Base-by-base conservation (phyloP, 805 yeast genomes). In the Yamadazyma sp. region DNA sequence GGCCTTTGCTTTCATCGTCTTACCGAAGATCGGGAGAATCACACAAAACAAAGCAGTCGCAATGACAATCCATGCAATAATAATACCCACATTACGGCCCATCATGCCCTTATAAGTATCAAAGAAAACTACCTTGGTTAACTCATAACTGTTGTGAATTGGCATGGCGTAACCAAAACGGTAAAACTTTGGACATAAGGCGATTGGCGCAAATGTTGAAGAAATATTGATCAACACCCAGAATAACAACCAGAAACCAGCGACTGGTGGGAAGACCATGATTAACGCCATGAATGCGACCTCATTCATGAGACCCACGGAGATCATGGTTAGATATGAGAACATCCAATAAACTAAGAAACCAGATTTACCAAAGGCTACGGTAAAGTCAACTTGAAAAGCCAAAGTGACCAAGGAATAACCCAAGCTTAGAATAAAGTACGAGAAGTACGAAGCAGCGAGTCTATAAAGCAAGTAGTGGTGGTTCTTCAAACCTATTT, bases 301-400 rank as follows among this genome's bases (percentile, higher is more conserved):
- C 58, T 85, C 93, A 52, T 80, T 82, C 20, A 82, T 80, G 29
- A 83, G 77, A 41, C 95, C 95, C 23, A 84, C 82, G 1, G 90
- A 86, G 45, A 78, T 62, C 86, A 85, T 80, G 5, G 86, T 74
- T 34, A 85, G 48, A 55, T 65, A 85, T 5, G 80, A 70, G 22
- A 78, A 48, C 76, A 82, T 71, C 95, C 95, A 86, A 45, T 74
- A 75, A 1, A 84, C 80, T 26, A 85, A 71, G 57, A 84, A 84
- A 0, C 95, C 95, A 6, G 79, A 76, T 20, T 59, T 67, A 1
- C 87, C 89, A 62, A 77, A 84, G 0, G 85, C 61, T 2, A 37
- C 50, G 10, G 75, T 70, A 54, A 81, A 74, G 48, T 77, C 74
- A 20, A 82, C 70, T 50, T 82, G 87, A 66, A 78, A 80, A 1